Evolutionary conservation across 2,329 filamentous ascomycete genomes (phyloP).

Genomic region (Plectosphaerella sp.): DNA sequence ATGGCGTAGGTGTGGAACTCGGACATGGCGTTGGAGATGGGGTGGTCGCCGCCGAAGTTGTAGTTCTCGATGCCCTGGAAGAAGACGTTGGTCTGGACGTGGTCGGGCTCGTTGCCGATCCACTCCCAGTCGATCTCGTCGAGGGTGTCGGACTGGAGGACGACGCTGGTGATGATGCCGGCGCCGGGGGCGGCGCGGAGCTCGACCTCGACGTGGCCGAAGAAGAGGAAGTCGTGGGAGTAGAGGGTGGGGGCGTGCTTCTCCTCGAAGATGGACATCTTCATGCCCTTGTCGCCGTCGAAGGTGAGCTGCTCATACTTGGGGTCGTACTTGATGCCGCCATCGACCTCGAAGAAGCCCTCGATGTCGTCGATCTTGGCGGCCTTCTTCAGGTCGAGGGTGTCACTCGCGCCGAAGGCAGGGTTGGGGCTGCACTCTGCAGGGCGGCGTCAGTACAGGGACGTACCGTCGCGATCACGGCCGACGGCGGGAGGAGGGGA

Average conservation of each 20-base stretch:
- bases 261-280: conserved; percentile 42
- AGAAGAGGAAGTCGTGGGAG: conserved; percentile 46
- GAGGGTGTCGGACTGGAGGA: conserved; percentile 44
- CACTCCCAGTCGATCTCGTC: conserved; percentile 51
- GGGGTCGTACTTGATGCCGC: conserved; percentile 34
- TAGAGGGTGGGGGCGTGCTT: conserved; percentile 42
- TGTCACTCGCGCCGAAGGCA: conserved; percentile 9
- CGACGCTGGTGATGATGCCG: conserved; percentile 45
- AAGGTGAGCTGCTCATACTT: conserved; percentile 25
- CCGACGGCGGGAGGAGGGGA: background rate
- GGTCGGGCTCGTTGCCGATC: conserved; percentile 22
- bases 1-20: conserved; percentile 61
- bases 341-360: conserved; percentile 52
- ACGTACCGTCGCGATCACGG: too few species aligned
- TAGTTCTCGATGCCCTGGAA: conserved; percentile 53
- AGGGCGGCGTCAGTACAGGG: background rate
- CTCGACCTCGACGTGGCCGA: conserved; percentile 43
- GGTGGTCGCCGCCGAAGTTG: conserved; percentile 43
- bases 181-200: conserved; percentile 40
- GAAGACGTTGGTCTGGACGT: conserved; percentile 47
- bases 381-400: conserved; percentile 11
- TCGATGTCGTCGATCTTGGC: conserved; percentile 28
- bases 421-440: conserved; percentile 12
- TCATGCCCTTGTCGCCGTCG: conserved; percentile 35
- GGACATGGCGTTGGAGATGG: conserved; percentile 32